phyloP scores from a whole-genome alignment of 371 early-diverging fungal species.

The Rhizomucor pusillus region DNA sequence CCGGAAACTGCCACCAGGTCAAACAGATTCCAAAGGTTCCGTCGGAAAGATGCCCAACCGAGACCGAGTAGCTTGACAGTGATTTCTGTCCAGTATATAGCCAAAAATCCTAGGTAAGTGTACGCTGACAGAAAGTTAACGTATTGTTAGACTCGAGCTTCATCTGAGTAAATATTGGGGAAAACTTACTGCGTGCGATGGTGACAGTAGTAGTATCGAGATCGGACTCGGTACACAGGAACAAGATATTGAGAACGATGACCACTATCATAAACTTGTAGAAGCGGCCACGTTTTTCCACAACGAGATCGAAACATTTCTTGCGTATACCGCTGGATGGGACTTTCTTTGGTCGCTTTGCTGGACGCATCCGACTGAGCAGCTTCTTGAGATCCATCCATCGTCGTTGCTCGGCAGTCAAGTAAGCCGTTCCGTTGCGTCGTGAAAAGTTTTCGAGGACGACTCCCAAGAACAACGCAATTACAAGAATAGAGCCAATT shows the following conservation, averaged over 20 bases:
- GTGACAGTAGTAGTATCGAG: conserved; percentile 21
- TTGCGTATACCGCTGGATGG: conserved; percentile 38
- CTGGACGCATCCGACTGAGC: conserved; percentile 57
- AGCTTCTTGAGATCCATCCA: conserved; percentile 72
- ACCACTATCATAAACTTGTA: conserved; percentile 48
- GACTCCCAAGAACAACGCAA: conserved; percentile 68
- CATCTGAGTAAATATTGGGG: too few relatives aligned
- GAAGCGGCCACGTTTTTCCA: conserved; percentile 53
- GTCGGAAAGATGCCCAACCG: conserved; percentile 57
- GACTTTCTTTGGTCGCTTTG: conserved; percentile 44
- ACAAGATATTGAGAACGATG: conserved; percentile 50
- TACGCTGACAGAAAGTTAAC: conserved; percentile 29
- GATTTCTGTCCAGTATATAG: conserved; percentile 54
- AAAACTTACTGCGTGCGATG: conserved; percentile 26
- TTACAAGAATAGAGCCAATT: conserved; percentile 62
- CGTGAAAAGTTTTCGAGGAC: conserved; percentile 67
- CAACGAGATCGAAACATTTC: conserved; percentile 44
- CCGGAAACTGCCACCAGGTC: conserved; percentile 54
- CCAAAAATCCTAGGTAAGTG: conserved; percentile 44
- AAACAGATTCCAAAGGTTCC: conserved; percentile 64
- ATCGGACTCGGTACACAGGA: conserved; percentile 53
- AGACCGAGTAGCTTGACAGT: conserved; percentile 50
- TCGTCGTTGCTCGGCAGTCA: conserved; percentile 67
- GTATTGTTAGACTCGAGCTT: too few relatives aligned
- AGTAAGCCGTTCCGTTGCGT: conserved; percentile 61